Conservation (phyloP, 306 rosid genomes). For the barrel medic (Medicago truncatula) region MtrunA17r5.0-ANR NC_053045.1:41414001-41414500, state of each 20-base stretch:
- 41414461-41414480: conserved; percentile 27
- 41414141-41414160: too few relatives aligned
- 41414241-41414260: not conserved
- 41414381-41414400: not conserved
- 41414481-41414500: conserved; percentile 49
- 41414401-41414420: conserved; percentile 15
- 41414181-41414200: too few relatives aligned
- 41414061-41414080: too few relatives aligned
- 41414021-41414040: too few relatives aligned
- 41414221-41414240: not conserved
- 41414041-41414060: too few relatives aligned
- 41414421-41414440: conserved; percentile 31
- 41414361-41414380: not conserved
- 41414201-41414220: too few relatives aligned
- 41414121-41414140: too few relatives aligned
- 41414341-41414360: not conserved
- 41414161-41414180: too few relatives aligned
- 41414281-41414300: not conserved
- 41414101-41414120: too few relatives aligned
- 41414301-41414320: too few relatives aligned
- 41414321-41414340: not conserved
- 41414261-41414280: not conserved
- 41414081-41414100: too few relatives aligned
- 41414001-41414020: too few relatives aligned
- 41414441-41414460: conserved; percentile 18